phyloP scores from a whole-genome alignment of 2,329 filamentous ascomycete species.

The Colletotrichum endophyticum region DNA sequence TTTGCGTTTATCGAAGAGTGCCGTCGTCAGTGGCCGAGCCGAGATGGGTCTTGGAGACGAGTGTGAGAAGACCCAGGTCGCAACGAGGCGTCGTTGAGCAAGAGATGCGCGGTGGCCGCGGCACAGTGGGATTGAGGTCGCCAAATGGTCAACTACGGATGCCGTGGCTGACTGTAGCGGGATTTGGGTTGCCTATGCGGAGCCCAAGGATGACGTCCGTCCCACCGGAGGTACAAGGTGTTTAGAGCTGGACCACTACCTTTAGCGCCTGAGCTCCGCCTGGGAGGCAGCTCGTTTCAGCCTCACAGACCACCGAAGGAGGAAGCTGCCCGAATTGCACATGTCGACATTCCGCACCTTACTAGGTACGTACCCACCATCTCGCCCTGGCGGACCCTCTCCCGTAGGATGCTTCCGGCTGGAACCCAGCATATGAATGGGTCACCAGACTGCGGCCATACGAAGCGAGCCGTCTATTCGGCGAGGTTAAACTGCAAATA shows the following conservation, averaged over 20 bases:
- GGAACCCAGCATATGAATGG: neutral
- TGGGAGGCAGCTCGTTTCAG: conserved; percentile 7
- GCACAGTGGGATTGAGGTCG: neutral
- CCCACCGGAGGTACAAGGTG: neutral
- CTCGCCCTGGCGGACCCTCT: neutral
- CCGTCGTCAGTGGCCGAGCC: neutral
- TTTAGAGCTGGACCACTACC: conserved; percentile 9
- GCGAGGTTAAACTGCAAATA: neutral
- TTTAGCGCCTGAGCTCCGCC: conserved; percentile 4
- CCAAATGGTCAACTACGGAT: neutral
- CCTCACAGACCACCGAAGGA: conserved; percentile 11
- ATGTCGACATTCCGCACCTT: neutral
- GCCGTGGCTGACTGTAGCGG: conserved; percentile 10
- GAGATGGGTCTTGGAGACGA: neutral
- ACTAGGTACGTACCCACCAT: neutral
- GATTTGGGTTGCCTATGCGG: conserved; percentile 8
- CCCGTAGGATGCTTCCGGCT: neutral
- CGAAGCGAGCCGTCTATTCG: neutral
- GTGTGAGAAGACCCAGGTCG: neutral
- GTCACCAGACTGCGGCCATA: neutral
- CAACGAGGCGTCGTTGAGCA: neutral
- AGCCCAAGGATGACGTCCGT: conserved; percentile 19
- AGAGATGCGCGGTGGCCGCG: neutral
- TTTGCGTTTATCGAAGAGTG: neutral
- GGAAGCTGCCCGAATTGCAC: neutral